A percentile compares a stretch with the other conserved stretches of the same genome.
phyloP scores from a whole-genome alignment of 2,329 filamentous ascomycete genomes.

The Cladophialophora bantiana region DNA sequence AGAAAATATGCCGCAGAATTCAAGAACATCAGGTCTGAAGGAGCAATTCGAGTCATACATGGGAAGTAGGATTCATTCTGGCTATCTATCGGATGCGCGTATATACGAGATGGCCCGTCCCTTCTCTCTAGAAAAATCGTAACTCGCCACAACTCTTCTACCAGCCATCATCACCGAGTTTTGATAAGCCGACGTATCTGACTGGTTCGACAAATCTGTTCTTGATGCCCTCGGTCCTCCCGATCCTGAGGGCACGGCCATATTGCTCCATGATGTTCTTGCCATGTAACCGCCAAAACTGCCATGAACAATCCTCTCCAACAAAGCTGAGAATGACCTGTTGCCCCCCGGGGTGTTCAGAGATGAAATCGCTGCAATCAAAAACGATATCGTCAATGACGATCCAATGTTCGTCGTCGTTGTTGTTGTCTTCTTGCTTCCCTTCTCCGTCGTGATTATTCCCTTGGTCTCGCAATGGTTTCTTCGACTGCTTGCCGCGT shows the following conservation, averaged over 20 bases:
- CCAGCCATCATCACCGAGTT: constrained; percentile 23
- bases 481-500: constrained; percentile 15
- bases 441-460: constrained; percentile 3
- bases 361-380: constrained; percentile 43
- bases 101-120: background rate
- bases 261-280: constrained; percentile 31
- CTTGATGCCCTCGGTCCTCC: constrained; percentile 37
- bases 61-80: background rate
- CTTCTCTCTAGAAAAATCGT: background rate
- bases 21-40: background rate
- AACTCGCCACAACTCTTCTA: background rate
- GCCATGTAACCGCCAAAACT: constrained; percentile 45
- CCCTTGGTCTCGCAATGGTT: background rate
- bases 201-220: constrained; percentile 39
- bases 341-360: constrained; percentile 44
- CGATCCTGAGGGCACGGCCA: constrained; percentile 37
- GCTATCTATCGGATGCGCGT: background rate
- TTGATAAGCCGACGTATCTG: constrained; percentile 31
- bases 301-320: constrained; percentile 46
- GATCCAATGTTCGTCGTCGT: constrained; percentile 37
- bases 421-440: background rate
- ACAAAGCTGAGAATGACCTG: constrained; percentile 43
- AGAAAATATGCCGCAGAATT: background rate
- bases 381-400: constrained; percentile 45
- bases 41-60: background rate